A percentile compares a stretch with the other conserved stretches of the same genome.
Conservation (phyloP, 2,329 filamentous ascomycete species). For the Chrysoporthe austroafricana region DNA sequence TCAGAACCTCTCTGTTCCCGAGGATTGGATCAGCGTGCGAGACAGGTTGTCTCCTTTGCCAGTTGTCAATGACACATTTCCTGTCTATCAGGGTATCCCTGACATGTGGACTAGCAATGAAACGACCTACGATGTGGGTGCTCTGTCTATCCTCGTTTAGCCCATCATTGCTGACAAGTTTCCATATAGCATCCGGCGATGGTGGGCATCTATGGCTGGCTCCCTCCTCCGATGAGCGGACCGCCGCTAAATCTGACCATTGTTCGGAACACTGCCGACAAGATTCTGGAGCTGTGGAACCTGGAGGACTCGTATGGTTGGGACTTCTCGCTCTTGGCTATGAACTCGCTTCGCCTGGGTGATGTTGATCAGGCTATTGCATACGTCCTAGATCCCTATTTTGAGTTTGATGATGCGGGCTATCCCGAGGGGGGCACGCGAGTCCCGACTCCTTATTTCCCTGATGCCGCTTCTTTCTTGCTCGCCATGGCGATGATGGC, state of each 20-base stretch:
- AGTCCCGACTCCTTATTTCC: slow-evolving; percentile 63
- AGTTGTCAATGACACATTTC: slow-evolving; percentile 52
- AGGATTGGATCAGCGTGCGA: slow-evolving; percentile 51
- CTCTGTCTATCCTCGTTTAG: not conserved
- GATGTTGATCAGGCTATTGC: slow-evolving; percentile 43
- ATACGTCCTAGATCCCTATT: slow-evolving; percentile 53
- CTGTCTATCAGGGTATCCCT: slow-evolving; percentile 56
- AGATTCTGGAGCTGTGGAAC: slow-evolving; percentile 44
- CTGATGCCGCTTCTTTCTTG: slow-evolving; percentile 52
- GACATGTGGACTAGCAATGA: slow-evolving; percentile 46
- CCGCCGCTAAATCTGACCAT: slow-evolving; percentile 40
- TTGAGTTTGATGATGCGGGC: slow-evolving; percentile 60
- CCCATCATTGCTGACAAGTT: not conserved
- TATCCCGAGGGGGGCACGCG: slow-evolving; percentile 56
- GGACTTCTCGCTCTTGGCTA: slow-evolving; percentile 50
- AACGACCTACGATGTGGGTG: slow-evolving; percentile 41
- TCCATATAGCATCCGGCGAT: slow-evolving; percentile 43
- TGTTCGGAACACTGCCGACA: slow-evolving; percentile 43
- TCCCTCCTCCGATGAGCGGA: slow-evolving; percentile 44
- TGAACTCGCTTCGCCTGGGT: slow-evolving; percentile 48
- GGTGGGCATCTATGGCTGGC: slow-evolving; percentile 47
- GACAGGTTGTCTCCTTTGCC: slow-evolving; percentile 59
- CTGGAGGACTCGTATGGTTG: slow-evolving; percentile 47
- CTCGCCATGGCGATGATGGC: slow-evolving; percentile 60
- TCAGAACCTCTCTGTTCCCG: slow-evolving; percentile 47